A percentile compares a stretch with the other conserved stretches of the same genome.
Evolutionary conservation across 805 yeast species (phyloP).

Genomic region (Martiniozyma abietophila): DNA sequence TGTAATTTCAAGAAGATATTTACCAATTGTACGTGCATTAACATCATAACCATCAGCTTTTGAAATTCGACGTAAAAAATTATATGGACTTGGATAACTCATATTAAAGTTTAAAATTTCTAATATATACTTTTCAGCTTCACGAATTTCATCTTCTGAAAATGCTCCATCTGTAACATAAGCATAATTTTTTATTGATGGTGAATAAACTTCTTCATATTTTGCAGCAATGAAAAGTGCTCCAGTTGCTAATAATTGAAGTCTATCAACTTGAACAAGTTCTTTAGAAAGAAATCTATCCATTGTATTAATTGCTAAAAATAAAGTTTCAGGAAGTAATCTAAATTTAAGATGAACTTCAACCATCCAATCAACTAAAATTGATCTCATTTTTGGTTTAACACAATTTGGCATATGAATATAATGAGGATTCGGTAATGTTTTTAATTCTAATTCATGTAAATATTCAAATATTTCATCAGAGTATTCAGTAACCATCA

Average conservation of each 20-base stretch:
- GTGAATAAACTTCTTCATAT: slow-evolving; percentile 85
- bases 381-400: slow-evolving; percentile 76
- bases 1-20: slow-evolving; percentile 71
- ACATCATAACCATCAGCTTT: slow-evolving; percentile 87
- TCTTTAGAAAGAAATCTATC: slow-evolving; percentile 77
- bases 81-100: slow-evolving; percentile 84
- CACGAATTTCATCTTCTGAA: slow-evolving; percentile 69
- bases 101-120: slow-evolving; percentile 65
- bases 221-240: slow-evolving; percentile 84
- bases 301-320: slow-evolving; percentile 74
- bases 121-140: slow-evolving; percentile 73
- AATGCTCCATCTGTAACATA: slow-evolving; percentile 83
- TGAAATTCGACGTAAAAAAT: slow-evolving; percentile 78
- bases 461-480: slow-evolving; percentile 77
- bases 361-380: slow-evolving; percentile 88
- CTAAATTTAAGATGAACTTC: slow-evolving; percentile 82
- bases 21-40: slow-evolving; percentile 75
- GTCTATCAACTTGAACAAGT: slow-evolving; percentile 63
- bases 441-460: slow-evolving; percentile 59
- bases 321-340: slow-evolving; percentile 77
- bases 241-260: slow-evolving; percentile 82
- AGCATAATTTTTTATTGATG: slow-evolving; percentile 77
- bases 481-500: slow-evolving; percentile 92
- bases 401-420: slow-evolving; percentile 53
- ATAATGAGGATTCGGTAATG: slow-evolving; percentile 67